Evolutionary conservation across 1,139 yeast genomes (phyloP).

Genomic region (Nakaseomyces uthaithaninus): DNA sequence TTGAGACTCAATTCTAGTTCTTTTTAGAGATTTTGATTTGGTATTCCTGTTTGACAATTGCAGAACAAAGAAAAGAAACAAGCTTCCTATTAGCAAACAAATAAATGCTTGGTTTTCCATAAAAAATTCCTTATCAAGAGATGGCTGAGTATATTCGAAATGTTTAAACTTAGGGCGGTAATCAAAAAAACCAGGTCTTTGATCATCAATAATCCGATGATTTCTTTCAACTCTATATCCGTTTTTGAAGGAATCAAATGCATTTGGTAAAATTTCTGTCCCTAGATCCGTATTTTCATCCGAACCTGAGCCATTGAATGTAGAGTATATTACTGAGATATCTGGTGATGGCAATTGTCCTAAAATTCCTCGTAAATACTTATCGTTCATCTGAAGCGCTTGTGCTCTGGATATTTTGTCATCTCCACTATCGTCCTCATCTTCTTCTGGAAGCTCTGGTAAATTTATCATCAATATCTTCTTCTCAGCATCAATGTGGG

Average conservation of each 20-base stretch:
- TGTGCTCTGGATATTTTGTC: background rate
- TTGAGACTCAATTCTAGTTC: no score
- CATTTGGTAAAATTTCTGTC: conserved; percentile 29
- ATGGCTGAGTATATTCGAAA: conserved; percentile 15
- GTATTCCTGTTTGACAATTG: no score
- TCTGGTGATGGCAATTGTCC: conserved; percentile 67
- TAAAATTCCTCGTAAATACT: conserved; percentile 41
- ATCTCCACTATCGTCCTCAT: background rate
- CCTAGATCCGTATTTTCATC: conserved; percentile 15
- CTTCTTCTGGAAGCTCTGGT: conserved; percentile 33
- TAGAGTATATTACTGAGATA: conserved; percentile 41
- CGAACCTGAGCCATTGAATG: conserved; percentile 12
- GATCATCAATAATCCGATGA: conserved; percentile 35
- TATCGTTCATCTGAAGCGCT: conserved; percentile 37
- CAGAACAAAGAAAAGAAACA: background rate
- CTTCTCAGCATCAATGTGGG: conserved; percentile 51
- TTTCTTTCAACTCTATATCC: conserved; percentile 50
- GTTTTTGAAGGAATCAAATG: conserved; percentile 33
- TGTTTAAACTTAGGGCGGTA: conserved; percentile 24
- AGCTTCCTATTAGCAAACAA: background rate
- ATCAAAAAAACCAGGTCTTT: conserved; percentile 27
- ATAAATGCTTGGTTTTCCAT: conserved; percentile 14
- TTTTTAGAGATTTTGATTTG: no score
- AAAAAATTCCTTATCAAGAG: conserved; percentile 22
- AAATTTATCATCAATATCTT: conserved; percentile 53